phyloP scores from a whole-genome alignment of 2,329 filamentous ascomycete genomes.

The Colletotrichum sp. region DNA sequence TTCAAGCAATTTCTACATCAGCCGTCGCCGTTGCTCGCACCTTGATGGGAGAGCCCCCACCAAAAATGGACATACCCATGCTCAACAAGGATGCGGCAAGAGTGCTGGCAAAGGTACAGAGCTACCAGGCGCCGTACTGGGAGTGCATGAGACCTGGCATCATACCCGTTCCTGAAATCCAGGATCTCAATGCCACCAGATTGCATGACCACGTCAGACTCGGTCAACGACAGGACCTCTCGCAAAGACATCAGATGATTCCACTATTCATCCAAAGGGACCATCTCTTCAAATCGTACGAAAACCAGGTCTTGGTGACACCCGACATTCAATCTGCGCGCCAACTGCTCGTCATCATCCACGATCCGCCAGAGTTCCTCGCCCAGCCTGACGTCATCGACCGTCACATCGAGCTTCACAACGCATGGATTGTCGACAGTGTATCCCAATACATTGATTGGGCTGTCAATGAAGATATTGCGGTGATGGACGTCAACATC shows the following conservation, averaged over 20 bases:
- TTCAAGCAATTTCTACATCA: slow-evolving; percentile 89
- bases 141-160: slow-evolving; percentile 80
- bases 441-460: slow-evolving; percentile 83
- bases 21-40: slow-evolving; percentile 90
- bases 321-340: slow-evolving; percentile 68
- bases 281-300: slow-evolving; percentile 75
- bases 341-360: slow-evolving; percentile 83
- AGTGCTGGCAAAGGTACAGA: slow-evolving; percentile 63
- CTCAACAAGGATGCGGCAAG: slow-evolving; percentile 63
- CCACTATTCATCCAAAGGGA: slow-evolving; percentile 81
- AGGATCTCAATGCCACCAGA: slow-evolving; percentile 60
- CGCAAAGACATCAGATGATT: slow-evolving; percentile 77
- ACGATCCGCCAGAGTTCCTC: slow-evolving; percentile 82
- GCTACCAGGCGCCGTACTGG: slow-evolving; percentile 77
- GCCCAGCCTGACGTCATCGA: slow-evolving; percentile 73
- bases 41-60: slow-evolving; percentile 92
- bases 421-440: slow-evolving; percentile 86
- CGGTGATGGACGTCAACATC: slow-evolving; percentile 90
- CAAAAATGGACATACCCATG: slow-evolving; percentile 59
- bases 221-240: slow-evolving; percentile 75
- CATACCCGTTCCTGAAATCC: slow-evolving; percentile 57
- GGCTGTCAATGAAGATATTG: slow-evolving; percentile 78
- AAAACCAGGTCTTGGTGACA: slow-evolving; percentile 86
- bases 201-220: slow-evolving; percentile 82
- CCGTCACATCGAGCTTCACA: slow-evolving; percentile 79